phyloP scores from a whole-genome alignment of 345 rosid genomes.

The Nephelium lappaceum region DNA sequence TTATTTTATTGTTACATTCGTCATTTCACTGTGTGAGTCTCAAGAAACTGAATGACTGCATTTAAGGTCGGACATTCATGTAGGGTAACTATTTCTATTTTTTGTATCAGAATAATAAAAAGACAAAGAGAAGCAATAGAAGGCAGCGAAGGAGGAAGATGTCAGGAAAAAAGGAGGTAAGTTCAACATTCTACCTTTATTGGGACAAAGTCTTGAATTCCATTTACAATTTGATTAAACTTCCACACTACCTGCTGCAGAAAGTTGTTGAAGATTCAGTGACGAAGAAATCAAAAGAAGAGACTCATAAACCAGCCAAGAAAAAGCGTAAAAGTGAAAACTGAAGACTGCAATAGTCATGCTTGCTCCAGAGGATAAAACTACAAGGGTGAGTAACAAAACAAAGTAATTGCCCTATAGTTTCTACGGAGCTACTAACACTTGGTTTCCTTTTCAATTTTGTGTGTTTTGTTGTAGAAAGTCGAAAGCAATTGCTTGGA shows the following conservation, averaged over 20 bases:
- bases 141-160: slow-evolving; percentile 41
- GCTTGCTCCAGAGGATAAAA: background rate
- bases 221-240: background rate
- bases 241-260: slow-evolving; percentile 27
- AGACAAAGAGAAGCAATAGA: slow-evolving; percentile 41
- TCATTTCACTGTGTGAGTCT: background rate
- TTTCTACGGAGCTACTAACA: background rate
- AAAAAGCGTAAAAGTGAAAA: slow-evolving; percentile 40
- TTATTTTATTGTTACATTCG: background rate
- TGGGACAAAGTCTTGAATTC: background rate
- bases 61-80: background rate
- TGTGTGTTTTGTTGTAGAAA: background rate
- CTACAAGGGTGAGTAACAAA: background rate
- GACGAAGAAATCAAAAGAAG: slow-evolving; percentile 27
- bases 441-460: background rate
- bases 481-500: background rate
- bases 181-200: background rate
- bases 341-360: slow-evolving; percentile 8
- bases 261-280: slow-evolving; percentile 18
- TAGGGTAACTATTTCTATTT: background rate
- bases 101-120: slow-evolving; percentile 31
- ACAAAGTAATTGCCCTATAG: background rate
- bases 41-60: background rate
- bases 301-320: slow-evolving; percentile 34
- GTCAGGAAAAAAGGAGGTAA: slow-evolving; percentile 40